Evolutionary conservation across 257 asterid species (phyloP), one percentile per base, ranked within the genome.

Genomic region (Thymus quinquecostatus): DNA sequence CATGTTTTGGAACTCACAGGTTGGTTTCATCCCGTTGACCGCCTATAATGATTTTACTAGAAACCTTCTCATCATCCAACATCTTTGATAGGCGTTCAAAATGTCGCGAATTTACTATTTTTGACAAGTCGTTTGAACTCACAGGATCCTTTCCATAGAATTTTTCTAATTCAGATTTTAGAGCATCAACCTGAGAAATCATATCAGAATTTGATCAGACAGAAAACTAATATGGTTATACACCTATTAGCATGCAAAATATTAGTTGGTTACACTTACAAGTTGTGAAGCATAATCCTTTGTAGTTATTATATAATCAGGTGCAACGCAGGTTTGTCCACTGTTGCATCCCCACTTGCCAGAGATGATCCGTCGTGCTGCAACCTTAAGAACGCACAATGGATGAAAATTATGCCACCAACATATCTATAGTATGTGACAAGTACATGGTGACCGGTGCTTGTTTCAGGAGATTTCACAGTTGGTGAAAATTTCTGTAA

Each of bases 291-390:
- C 97, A 80, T 21, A 80, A 8, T 74, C 89, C 78, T 85, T 86
- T 12, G 97, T 85, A 6, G 99, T 94, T 58, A 94, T 56, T 36
- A 84, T 13, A 66, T 94, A 94, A 87, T 94, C 99, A 33, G 97
- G 96, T 36, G 99, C 77, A 70, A 89, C 63, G 44, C 97, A 94
- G 38, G 99, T 88, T 82, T 94, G 99, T 71, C 99, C 99, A 33
- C 81, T 91, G 82, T 91, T 94, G 81, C 95, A 77, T 70, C 92
- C 97, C 97, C 97, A 94, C 78, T 94, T 94, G 71, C 97, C 99
- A 30, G 90, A 85, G 76, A 86, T 84, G 61, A 91, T 86, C 69
- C 99, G 84, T 74, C 90, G 82, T 50, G 84, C 85, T 5, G 96
- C 79, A 69, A 94, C 95, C 98, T 94, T 60, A 51, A 53, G 74